These are phyloP conservation scores for Alternaria burnsii DNA, from an alignment of 2,329 filamentous ascomycete genomes.

Conservation along the genomic window DNA sequence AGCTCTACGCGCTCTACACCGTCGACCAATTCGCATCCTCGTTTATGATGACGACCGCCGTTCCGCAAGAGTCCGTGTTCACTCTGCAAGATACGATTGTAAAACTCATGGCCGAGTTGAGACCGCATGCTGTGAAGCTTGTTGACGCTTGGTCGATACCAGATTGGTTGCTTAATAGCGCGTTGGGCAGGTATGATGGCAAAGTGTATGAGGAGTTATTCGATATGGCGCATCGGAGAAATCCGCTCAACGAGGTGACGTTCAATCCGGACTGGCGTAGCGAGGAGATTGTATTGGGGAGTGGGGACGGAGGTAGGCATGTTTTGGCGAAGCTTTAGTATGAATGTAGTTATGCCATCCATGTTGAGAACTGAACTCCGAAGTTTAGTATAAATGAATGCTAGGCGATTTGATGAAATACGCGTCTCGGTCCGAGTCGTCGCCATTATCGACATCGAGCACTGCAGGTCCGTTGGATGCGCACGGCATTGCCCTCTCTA, in stretches of 20 bases:
- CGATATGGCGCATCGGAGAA: slow-evolving; percentile 60
- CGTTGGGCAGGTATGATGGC: slow-evolving; percentile 61
- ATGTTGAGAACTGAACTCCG: not conserved
- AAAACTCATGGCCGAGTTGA: slow-evolving; percentile 57
- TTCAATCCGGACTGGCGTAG: slow-evolving; percentile 61
- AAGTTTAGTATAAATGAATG: slow-evolving; percentile 9
- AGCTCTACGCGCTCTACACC: slow-evolving; percentile 59
- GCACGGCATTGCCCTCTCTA: not conserved
- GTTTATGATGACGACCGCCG: slow-evolving; percentile 56
- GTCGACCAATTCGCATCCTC: slow-evolving; percentile 57
- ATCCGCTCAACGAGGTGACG: slow-evolving; percentile 60
- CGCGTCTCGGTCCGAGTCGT: not conserved
- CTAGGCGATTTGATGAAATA: not conserved
- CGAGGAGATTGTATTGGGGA: slow-evolving; percentile 60
- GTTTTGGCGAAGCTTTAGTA: slow-evolving; percentile 39
- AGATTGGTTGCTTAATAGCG: slow-evolving; percentile 62
- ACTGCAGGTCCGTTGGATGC: not conserved
- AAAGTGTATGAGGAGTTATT: slow-evolving; percentile 64
- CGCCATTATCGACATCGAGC: no score
- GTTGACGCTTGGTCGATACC: slow-evolving; percentile 64
- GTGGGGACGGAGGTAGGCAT: slow-evolving; percentile 49
- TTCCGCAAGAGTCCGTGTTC: slow-evolving; percentile 54
- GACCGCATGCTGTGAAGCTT: slow-evolving; percentile 61
- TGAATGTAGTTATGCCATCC: not conserved
- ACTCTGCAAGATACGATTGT: slow-evolving; percentile 53